Evolutionary conservation across 345 rosid species (phyloP).

Genomic region (Brassica napus): DNA sequence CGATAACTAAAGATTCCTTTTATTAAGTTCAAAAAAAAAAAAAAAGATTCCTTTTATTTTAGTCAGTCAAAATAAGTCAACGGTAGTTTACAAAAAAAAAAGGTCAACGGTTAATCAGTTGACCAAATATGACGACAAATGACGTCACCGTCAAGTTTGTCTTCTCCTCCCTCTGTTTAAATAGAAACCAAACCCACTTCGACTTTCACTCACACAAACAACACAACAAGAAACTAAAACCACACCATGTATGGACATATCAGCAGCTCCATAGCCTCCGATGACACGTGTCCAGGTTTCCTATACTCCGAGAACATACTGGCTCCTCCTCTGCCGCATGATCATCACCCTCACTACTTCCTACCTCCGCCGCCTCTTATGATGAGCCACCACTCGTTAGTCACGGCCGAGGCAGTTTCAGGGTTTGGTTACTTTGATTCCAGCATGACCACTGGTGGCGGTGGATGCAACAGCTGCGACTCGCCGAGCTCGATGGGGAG

Average conservation of each 20-base stretch:
- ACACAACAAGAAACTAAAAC: not conserved
- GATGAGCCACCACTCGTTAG: conserved; percentile 39
- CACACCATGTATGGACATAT: conserved; percentile 49
- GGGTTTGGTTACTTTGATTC: conserved; percentile 38
- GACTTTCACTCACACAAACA: conserved; percentile 20
- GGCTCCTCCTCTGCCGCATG: conserved; percentile 36
- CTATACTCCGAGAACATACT: conserved; percentile 25
- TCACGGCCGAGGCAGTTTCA: conserved; percentile 24
- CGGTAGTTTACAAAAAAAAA: conserved; percentile 18
- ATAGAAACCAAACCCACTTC: conserved; percentile 38
- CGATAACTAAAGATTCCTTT: not conserved
- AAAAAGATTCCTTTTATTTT: not conserved
- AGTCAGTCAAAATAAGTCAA: conserved; percentile 46
- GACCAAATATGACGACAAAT: conserved; percentile 19
- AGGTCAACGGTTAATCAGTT: conserved; percentile 52
- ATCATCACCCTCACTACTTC: conserved; percentile 36
- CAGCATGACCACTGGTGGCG: conserved; percentile 41
- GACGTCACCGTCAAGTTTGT: conserved; percentile 44
- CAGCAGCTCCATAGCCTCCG: conserved; percentile 30
- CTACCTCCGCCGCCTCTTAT: conserved; percentile 40
- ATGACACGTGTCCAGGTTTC: conserved; percentile 22
- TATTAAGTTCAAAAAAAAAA: too few species aligned
- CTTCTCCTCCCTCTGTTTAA: conserved; percentile 32
- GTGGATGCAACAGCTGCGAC: conserved; percentile 53
- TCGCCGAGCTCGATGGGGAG: conserved; percentile 66